Evolutionary conservation across 768 basidiomycete species (phyloP).

Genomic region (Hericium rajendrae): DNA sequence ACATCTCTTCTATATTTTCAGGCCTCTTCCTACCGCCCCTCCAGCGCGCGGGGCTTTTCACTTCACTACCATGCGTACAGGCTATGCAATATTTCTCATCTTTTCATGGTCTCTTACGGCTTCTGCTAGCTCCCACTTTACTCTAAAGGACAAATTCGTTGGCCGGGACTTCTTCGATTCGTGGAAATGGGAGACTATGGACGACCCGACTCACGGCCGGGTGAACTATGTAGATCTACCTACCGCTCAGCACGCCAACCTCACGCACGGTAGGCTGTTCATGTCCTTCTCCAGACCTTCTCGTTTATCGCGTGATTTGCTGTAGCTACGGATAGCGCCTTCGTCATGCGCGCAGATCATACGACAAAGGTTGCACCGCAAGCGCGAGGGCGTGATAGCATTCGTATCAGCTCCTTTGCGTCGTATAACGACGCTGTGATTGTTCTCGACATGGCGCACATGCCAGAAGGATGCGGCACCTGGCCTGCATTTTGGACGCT

Average conservation of each 20-base stretch:
- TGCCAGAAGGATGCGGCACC: slow-evolving; percentile 49
- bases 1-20: slow-evolving; percentile 18
- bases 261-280: slow-evolving; percentile 36
- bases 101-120: slow-evolving; percentile 1
- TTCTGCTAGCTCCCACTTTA: slow-evolving; percentile 3
- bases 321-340: slow-evolving; percentile 31
- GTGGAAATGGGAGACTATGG: slow-evolving; percentile 39
- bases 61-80: slow-evolving; percentile 24
- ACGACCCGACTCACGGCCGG: slow-evolving; percentile 60
- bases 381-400: slow-evolving; percentile 44
- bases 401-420: slow-evolving; percentile 39
- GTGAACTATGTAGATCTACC: slow-evolving; percentile 45
- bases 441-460: slow-evolving; percentile 46
- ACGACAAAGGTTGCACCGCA: slow-evolving; percentile 24
- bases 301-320: neutral
- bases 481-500: slow-evolving; percentile 63
- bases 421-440: slow-evolving; percentile 38
- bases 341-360: slow-evolving; percentile 51
- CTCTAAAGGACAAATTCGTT: slow-evolving; percentile 13
- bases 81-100: slow-evolving; percentile 15
- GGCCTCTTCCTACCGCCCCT: slow-evolving; percentile 13
- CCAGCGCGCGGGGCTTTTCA: slow-evolving; percentile 9
- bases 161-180: slow-evolving; percentile 34
- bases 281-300: neutral
- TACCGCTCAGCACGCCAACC: slow-evolving; percentile 32